Evolutionary conservation across 257 asterid genomes (phyloP).

Genomic region (Nemophila menziesii): DNA sequence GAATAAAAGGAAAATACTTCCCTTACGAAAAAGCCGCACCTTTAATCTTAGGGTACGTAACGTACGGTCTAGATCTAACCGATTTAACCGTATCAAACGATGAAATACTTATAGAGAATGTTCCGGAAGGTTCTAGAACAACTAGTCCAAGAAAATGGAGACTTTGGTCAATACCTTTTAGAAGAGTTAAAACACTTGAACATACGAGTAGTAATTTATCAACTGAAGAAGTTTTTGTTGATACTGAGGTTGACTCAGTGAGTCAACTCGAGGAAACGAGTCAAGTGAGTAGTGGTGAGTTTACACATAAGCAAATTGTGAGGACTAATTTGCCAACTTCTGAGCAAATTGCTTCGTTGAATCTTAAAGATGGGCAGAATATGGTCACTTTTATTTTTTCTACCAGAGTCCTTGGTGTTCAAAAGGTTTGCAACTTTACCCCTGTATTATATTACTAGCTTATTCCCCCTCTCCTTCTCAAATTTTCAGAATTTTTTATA

Average conservation of each 20-base stretch:
- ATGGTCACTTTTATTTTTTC: conserved; percentile 69
- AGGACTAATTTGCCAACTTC: conserved; percentile 90
- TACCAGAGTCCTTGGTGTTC: conserved; percentile 87
- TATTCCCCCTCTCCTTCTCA: too few species aligned
- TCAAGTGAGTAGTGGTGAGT: conserved; percentile 27
- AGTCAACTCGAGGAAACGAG: conserved; percentile 26
- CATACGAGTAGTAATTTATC: conserved; percentile 40
- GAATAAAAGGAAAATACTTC: conserved; percentile 65
- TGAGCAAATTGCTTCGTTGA: conserved; percentile 82
- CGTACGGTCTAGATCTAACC: conserved; percentile 50
- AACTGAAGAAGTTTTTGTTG: conserved; percentile 51
- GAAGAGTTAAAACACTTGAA: conserved; percentile 70
- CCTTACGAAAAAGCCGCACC: conserved; percentile 77
- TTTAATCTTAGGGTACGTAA: conserved; percentile 62
- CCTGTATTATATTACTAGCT: too few species aligned
- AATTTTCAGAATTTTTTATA: too few species aligned
- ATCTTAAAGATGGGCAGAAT: conserved; percentile 92
- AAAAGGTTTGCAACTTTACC: conserved; percentile 44
- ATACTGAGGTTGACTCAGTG: conserved; percentile 40
- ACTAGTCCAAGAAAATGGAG: conserved; percentile 80
- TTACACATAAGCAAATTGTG: conserved; percentile 70
- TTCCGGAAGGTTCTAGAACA: conserved; percentile 24
- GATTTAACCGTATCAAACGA: conserved; percentile 37
- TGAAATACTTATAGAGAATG: conserved; percentile 41
- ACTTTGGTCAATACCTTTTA: conserved; percentile 86